Evolutionary conservation across 176 grass and related monocot species (phyloP), one percentile per base, ranked within the genome.

Genomic region (Musa beccarii): DNA sequence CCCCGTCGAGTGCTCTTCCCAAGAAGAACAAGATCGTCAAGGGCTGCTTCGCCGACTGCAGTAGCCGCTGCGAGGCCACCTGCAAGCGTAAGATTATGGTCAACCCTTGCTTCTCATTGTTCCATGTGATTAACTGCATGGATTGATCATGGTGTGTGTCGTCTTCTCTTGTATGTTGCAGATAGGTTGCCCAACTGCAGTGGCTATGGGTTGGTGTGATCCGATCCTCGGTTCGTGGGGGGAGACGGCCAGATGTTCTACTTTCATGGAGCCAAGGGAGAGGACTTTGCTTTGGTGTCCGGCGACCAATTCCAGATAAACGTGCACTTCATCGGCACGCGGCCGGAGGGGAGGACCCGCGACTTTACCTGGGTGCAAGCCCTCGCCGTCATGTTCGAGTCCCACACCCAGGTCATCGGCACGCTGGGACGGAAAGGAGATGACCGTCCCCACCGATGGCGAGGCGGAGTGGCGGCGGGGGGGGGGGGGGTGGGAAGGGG

Each of bases 291-390:
- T 17, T 75, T 86, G 4, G 84, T 86, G 51, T 78, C 84, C n/a
- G 84, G 82, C 29, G 68, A 82, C 25, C 51, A 15, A 1, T 81
- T 86, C 79, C 84, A 86, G 79, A 86, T 86, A 74, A 86, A 86
- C 56, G 84, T 43, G 26, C 84, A 86, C 68, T 86, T 86, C 79
- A 86, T 86, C 29, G 84, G 84, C 28, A 74, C 26, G 11, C 43
- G 67, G 23, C 84, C 84, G 0, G 59, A 74, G 50, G 75, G 79
- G 24, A 28, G 84, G 5, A 34, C 68, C 11, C 59, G 84, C 10
- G 84, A 86, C 68, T 86, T 82, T 75, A 86, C 84, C 13, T 86
- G 84, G 84, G 79, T 86, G 64, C 84, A 86, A 59, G 79, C 84
- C 53, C 71, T 86, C 23, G 73, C 84, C 2, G 53, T 86, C 68